A percentile compares a stretch with the other conserved stretches of the same genome.
Conservation (phyloP, 2,329 filamentous ascomycete species). For the Fusarium sp. region DNA sequence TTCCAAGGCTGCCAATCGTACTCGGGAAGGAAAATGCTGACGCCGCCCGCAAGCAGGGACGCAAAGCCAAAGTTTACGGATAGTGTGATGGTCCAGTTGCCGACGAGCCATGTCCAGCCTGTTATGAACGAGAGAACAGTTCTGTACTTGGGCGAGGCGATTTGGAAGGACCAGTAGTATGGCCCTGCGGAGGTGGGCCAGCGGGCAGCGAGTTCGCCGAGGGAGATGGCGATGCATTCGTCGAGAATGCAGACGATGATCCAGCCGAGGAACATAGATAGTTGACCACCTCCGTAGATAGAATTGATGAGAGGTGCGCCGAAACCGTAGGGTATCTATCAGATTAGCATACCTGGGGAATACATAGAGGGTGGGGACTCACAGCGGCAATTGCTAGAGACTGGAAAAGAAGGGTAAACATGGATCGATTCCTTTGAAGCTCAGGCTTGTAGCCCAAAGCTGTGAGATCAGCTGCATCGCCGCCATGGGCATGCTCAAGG, state of each 20-base stretch:
- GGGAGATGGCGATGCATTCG: slow-evolving; percentile 74
- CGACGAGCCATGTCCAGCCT: slow-evolving; percentile 79
- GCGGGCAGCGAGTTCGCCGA: slow-evolving; percentile 78
- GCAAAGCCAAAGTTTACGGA: slow-evolving; percentile 77
- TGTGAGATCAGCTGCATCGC: slow-evolving; percentile 46
- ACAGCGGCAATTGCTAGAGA: slow-evolving; percentile 47
- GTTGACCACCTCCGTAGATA: slow-evolving; percentile 42
- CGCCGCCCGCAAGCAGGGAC: slow-evolving; percentile 74
- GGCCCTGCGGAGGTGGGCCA: slow-evolving; percentile 71
- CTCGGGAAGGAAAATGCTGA: slow-evolving; percentile 70
- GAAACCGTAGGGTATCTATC: slow-evolving; percentile 45
- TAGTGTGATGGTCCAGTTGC: slow-evolving; percentile 76
- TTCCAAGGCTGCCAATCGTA: slow-evolving; percentile 74
- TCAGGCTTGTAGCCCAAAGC: slow-evolving; percentile 62
- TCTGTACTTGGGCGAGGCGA: slow-evolving; percentile 70
- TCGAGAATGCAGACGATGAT: slow-evolving; percentile 73
- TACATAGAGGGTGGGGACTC: not conserved
- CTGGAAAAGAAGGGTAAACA: slow-evolving; percentile 47
- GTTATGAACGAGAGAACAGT: slow-evolving; percentile 76
- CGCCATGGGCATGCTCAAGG: not conserved
- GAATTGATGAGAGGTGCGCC: slow-evolving; percentile 43
- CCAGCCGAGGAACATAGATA: slow-evolving; percentile 76
- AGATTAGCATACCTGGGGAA: not conserved
- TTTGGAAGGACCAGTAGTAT: slow-evolving; percentile 79
- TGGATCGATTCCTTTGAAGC: slow-evolving; percentile 45